Base-by-base conservation (phyloP, 108 stramenopile species). In the Fragilariopsis cylindrus region DNA sequence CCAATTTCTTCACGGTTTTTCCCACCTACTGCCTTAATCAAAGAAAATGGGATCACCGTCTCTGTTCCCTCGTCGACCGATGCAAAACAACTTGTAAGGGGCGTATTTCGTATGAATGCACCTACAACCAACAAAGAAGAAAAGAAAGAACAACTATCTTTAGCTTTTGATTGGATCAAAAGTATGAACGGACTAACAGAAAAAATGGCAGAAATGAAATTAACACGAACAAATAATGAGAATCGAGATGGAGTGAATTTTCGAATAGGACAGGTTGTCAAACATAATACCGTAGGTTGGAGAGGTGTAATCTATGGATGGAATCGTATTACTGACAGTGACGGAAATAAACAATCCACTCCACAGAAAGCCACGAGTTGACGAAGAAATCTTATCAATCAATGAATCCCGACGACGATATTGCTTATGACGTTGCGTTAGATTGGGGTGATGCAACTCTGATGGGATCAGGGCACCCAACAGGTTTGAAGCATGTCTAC, bases 221-320 rank as follows among this genome's bases (percentile, higher is more conserved):
- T 64, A 56, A 62, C 71, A 18, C 68, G 84, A 42, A 43, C 76
- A 39, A 16, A 57, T 47, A 75, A 82, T 54, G 47, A 69, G 47
- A 64, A 79, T 74, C 75, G 78, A 62, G 74, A 70, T 1, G 71
- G 63, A 42, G 85, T 93, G 30, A 15, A 72, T 44, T 94, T 84
- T 70, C 79, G 76, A 53, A 81, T 94, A 7, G 92, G 92, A 13
- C 90, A 91, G 72, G 86, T 90, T 11, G 89, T 94, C 8, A 76
- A 84, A 69, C 92, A 94, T 57, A 82, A 72, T 49, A 65, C 65
- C 18, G 78, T 87, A 43, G 68, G 81, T 48, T 94, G 90, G 90
- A 82, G 92, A 71, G 92, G 89, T 8, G 84, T 94, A 2, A 67
- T 94, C 56, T 77, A 80, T 41, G 92, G 89, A 62, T 94, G 92